These are phyloP conservation scores for Aspergillus melleus DNA, from an alignment of 2,329 filamentous ascomycete species.

Conservation along the genomic window DNA sequence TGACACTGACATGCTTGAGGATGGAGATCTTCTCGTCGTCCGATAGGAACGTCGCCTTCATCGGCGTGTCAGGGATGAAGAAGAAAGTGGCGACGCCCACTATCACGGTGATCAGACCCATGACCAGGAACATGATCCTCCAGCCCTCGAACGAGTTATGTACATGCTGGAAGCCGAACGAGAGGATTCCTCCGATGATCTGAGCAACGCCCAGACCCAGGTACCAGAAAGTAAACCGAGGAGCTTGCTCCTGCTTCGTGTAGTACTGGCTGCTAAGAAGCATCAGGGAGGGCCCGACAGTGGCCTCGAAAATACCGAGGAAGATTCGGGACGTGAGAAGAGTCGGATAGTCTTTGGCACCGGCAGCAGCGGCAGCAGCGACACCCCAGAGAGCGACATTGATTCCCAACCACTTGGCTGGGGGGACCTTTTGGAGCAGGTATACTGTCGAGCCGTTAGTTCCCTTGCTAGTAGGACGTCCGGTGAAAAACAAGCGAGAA, in stretches of 20 bases:
- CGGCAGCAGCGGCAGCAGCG: slow-evolving; percentile 39
- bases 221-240: slow-evolving; percentile 32
- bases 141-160: slow-evolving; percentile 22
- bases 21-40: slow-evolving; percentile 18
- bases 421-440: slow-evolving; percentile 61
- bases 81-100: slow-evolving; percentile 21
- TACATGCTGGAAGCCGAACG: slow-evolving; percentile 31
- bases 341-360: slow-evolving; percentile 53
- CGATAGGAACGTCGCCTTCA: slow-evolving; percentile 25
- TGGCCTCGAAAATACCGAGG: slow-evolving; percentile 55
- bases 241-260: slow-evolving; percentile 25
- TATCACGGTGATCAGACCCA: slow-evolving; percentile 27
- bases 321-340: slow-evolving; percentile 56
- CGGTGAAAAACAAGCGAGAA: neutral
- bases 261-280: slow-evolving; percentile 33
- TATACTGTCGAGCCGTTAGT: slow-evolving; percentile 38
- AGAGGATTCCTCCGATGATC: slow-evolving; percentile 30
- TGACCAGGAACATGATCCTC: slow-evolving; percentile 31
- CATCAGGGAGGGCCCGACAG: slow-evolving; percentile 29
- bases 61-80: slow-evolving; percentile 21
- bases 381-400: slow-evolving; percentile 63
- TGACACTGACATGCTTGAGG: slow-evolving; percentile 15
- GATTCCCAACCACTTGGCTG: slow-evolving; percentile 60
- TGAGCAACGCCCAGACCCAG: slow-evolving; percentile 29
- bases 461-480: neutral